Percentiles rank a stretch among this genome's conserved stretches.
phyloP scores from a whole-genome alignment of 495 filamentous ascomycete genomes.

The Xylaria flabelliformis region DNA sequence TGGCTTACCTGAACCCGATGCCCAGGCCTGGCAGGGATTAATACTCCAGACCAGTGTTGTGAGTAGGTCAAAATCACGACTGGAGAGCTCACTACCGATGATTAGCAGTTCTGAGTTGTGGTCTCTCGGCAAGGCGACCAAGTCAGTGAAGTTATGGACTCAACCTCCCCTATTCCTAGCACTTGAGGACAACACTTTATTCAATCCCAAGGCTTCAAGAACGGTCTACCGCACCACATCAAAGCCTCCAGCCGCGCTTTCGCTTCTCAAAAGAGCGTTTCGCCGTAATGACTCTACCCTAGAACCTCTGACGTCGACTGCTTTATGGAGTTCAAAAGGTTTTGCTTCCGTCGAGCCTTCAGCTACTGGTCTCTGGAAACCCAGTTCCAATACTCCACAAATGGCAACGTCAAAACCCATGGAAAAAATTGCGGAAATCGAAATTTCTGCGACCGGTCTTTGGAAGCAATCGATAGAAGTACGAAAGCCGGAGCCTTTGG shows the following conservation, averaged over 20 bases:
- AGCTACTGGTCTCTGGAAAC: slow-evolving; percentile 5
- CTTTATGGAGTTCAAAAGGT: slow-evolving; percentile 13
- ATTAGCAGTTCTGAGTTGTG: slow-evolving; percentile 17
- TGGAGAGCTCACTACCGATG: not conserved
- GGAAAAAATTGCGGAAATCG: too few species aligned
- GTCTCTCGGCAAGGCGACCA: not conserved
- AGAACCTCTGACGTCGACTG: slow-evolving; percentile 3
- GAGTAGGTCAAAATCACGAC: not conserved
- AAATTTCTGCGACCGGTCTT: not conserved
- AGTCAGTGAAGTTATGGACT: not conserved
- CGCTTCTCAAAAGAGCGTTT: not conserved
- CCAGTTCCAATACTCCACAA: not conserved
- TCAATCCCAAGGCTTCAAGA: not conserved
- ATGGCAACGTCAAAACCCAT: not conserved
- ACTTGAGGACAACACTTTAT: not conserved
- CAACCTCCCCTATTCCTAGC: not conserved
- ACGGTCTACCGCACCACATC: not conserved
- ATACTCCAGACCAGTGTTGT: not conserved
- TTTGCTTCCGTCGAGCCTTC: not conserved
- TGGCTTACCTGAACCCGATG: slow-evolving; percentile 22
- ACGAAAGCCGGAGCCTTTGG: slow-evolving; percentile 19
- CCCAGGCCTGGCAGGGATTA: slow-evolving; percentile 17
- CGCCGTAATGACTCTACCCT: not conserved
- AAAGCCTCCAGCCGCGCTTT: slow-evolving; percentile 5
- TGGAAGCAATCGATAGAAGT: slow-evolving; percentile 4